Conservation (phyloP, 2,329 filamentous ascomycete genomes). For the Aurifilum marmelostoma region DNA sequence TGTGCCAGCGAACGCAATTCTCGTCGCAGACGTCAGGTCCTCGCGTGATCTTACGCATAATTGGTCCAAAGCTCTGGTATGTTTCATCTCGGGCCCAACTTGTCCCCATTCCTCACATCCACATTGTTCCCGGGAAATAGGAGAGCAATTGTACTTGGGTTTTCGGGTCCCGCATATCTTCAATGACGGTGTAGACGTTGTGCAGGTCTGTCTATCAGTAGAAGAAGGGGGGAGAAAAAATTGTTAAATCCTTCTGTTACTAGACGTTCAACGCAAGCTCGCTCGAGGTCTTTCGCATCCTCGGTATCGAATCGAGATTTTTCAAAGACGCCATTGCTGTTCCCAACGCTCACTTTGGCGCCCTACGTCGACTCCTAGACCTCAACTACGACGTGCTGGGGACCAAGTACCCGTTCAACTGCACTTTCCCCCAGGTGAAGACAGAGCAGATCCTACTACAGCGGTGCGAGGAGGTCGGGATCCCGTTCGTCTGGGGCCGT, state of each 20-base stretch:
- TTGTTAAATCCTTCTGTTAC: background rate
- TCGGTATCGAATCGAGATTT: slow-evolving; percentile 22
- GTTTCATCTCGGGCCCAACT: background rate
- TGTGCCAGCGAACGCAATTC: slow-evolving; percentile 13
- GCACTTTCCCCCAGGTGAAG: slow-evolving; percentile 7
- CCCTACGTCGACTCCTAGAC: slow-evolving; percentile 1
- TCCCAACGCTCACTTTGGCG: slow-evolving; percentile 17
- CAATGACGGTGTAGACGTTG: no score
- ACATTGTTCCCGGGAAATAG: background rate
- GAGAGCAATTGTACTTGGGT: no score
- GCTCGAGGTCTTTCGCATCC: slow-evolving; percentile 23
- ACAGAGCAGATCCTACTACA: slow-evolving; percentile 16
- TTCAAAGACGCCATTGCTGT: slow-evolving; percentile 9
- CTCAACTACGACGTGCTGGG: slow-evolving; percentile 25
- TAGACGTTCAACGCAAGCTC: slow-evolving; percentile 20
- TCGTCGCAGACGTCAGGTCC: slow-evolving; percentile 19
- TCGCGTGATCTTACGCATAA: background rate
- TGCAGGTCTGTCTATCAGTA: no score
- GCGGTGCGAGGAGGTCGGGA: slow-evolving; percentile 23
- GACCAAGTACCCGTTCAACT: slow-evolving; percentile 25
- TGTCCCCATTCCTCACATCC: background rate
- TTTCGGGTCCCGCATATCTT: no score
- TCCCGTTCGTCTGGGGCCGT: slow-evolving; percentile 19
- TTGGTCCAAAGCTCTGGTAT: slow-evolving; percentile 17
- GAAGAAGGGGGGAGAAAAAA: no score